These are phyloP conservation scores for Salvia miltiorrhiza DNA, from an alignment of 257 asterid species.

Conservation along the genomic window DNA sequence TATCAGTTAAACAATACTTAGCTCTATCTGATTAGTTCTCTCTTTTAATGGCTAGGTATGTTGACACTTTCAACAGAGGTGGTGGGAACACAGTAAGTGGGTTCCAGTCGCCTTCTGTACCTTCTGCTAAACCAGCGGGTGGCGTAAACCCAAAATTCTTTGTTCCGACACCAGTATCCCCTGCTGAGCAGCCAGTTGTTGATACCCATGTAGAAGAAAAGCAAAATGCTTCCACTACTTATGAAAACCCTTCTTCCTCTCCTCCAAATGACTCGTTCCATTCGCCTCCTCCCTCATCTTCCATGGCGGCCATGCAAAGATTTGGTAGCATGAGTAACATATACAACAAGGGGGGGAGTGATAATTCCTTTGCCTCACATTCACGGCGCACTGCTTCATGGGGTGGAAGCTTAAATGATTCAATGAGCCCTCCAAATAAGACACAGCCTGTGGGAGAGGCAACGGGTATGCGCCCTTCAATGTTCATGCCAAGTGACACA, in stretches of 20 bases:
- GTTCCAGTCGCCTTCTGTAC: constrained; percentile 61
- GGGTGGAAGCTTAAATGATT: constrained; percentile 69
- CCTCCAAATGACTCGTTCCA: constrained; percentile 32
- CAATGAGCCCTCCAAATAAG: constrained; percentile 33
- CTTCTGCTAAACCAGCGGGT: constrained; percentile 50
- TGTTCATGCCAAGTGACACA: constrained; percentile 37
- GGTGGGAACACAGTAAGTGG: constrained; percentile 57
- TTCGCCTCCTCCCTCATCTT: constrained; percentile 31
- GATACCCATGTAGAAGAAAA: constrained; percentile 24
- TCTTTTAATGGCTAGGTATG: constrained; percentile 35
- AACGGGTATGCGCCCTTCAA: constrained; percentile 40
- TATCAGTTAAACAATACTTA: background rate
- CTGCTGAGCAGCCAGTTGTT: constrained; percentile 39
- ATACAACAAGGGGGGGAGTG: constrained; percentile 31
- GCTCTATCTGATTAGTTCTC: constrained; percentile 12
- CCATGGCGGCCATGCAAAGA: constrained; percentile 46
- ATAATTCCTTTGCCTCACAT: constrained; percentile 28
- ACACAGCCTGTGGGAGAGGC: constrained; percentile 55
- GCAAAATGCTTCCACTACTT: constrained; percentile 30
- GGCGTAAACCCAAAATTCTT: constrained; percentile 66
- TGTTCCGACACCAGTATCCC: constrained; percentile 55
- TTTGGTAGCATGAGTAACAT: constrained; percentile 72
- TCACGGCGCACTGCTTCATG: constrained; percentile 88
- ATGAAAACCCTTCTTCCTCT: constrained; percentile 41
- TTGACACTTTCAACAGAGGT: constrained; percentile 58